Percentiles rank a stretch among this genome's conserved stretches.
phyloP scores from a whole-genome alignment of 495 filamentous ascomycete species.

The Immersiella caudata region DNA sequence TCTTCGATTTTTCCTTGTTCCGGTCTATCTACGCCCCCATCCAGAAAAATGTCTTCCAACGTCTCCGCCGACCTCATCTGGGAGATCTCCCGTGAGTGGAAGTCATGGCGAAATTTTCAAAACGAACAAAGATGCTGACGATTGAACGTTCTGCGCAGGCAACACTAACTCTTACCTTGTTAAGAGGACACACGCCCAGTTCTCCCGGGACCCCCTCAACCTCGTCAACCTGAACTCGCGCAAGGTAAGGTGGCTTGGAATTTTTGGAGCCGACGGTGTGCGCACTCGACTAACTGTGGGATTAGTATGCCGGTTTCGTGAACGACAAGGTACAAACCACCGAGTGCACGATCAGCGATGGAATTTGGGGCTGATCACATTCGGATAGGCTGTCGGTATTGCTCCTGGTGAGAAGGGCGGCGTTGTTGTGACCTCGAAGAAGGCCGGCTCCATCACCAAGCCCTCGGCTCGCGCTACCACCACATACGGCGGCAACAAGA shows the following conservation, averaged over 20 bases:
- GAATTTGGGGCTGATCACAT: slow-evolving; percentile 27
- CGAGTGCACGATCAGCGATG: not conserved
- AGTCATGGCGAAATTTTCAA: not conserved
- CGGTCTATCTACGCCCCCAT: slow-evolving; percentile 27
- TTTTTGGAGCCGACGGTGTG: not conserved
- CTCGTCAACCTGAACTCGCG: slow-evolving; percentile 83
- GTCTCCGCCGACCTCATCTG: slow-evolving; percentile 88
- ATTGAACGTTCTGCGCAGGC: slow-evolving; percentile 53
- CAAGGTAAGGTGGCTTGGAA: slow-evolving; percentile 64
- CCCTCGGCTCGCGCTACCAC: slow-evolving; percentile 66
- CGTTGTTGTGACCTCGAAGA: slow-evolving; percentile 82
- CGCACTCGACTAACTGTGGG: slow-evolving; percentile 36
- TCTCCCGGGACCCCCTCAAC: slow-evolving; percentile 94
- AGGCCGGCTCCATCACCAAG: slow-evolving; percentile 67
- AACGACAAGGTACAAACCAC: slow-evolving; percentile 75
- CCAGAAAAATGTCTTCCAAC: slow-evolving; percentile 56
- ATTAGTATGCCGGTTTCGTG: slow-evolving; percentile 82
- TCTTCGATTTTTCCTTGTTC: slow-evolving; percentile 32
- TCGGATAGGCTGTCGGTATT: slow-evolving; percentile 76
- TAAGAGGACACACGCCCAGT: slow-evolving; percentile 79
- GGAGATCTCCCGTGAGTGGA: slow-evolving; percentile 80
- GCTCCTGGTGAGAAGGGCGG: slow-evolving; percentile 66
- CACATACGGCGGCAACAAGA: slow-evolving; percentile 68
- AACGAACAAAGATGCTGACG: slow-evolving; percentile 9
- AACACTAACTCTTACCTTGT: slow-evolving; percentile 81